phyloP scores from a whole-genome alignment of 2,329 filamentous ascomycete genomes.

The Nigrospora sphaerica region DNA sequence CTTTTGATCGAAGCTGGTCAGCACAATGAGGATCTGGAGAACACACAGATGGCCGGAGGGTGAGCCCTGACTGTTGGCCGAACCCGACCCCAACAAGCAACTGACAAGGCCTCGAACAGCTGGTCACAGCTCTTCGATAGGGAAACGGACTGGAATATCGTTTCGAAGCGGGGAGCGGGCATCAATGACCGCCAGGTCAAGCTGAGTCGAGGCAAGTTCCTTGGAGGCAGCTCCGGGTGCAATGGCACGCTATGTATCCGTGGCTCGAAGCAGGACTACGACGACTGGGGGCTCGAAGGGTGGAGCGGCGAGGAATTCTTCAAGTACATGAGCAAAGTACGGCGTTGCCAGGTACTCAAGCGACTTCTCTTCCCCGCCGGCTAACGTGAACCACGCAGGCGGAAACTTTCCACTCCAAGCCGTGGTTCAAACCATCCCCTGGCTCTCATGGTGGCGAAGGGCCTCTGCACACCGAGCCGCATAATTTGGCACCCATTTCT shows the following conservation, averaged over 20 bases:
- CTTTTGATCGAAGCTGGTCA: constrained; percentile 30
- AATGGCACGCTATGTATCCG: constrained; percentile 44
- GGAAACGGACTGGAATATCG: constrained; percentile 44
- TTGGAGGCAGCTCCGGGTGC: constrained; percentile 40
- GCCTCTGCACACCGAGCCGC: constrained; percentile 47
- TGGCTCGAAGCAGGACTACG: constrained; percentile 35
- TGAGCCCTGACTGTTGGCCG: constrained; percentile 13
- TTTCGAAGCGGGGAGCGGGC: constrained; percentile 28
- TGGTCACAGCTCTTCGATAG: constrained; percentile 39
- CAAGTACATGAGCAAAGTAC: constrained; percentile 41
- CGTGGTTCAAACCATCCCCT: constrained; percentile 45
- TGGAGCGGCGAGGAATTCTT: constrained; percentile 53
- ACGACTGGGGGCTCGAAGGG: constrained; percentile 48
- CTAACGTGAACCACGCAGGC: constrained; percentile 21
- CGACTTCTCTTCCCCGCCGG: neutral
- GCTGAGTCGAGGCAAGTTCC: constrained; percentile 39
- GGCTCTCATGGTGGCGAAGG: constrained; percentile 43
- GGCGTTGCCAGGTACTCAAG: neutral
- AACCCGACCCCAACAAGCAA: too few species aligned
- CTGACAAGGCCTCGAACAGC: neutral
- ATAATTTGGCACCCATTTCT: constrained; percentile 52
- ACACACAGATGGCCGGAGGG: constrained; percentile 43
- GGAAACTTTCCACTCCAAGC: constrained; percentile 50
- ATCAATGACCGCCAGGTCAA: constrained; percentile 37
- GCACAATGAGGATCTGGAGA: constrained; percentile 36